Conservation (phyloP, 768 basidiomycete genomes). For the Phanerodontia chrysosporium region DNA sequence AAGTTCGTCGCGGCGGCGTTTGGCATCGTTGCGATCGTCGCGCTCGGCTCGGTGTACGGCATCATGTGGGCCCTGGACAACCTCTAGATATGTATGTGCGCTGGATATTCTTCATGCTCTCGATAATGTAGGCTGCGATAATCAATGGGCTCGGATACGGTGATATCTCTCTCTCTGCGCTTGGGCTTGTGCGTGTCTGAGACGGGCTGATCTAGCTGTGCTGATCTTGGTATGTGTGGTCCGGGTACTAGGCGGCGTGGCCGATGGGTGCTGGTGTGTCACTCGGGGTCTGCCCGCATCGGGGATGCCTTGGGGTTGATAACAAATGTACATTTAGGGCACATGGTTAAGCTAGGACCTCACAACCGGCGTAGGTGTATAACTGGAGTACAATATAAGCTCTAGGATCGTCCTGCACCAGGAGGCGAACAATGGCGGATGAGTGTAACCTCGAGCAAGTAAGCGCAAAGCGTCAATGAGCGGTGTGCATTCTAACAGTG, state of each 20-base stretch:
- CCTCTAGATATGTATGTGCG: neutral
- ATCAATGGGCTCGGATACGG: neutral
- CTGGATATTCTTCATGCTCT: neutral
- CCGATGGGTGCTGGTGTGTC: neutral
- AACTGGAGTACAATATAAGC: neutral
- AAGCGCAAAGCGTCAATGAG: no score
- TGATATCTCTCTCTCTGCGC: neutral
- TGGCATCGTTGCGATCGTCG: slow-evolving; percentile 14
- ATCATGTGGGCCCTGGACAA: slow-evolving; percentile 14
- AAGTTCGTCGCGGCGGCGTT: slow-evolving; percentile 16
- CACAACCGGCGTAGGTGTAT: neutral
- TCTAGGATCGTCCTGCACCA: no score
- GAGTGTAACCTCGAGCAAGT: no score
- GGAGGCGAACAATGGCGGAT: no score
- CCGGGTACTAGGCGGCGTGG: neutral
- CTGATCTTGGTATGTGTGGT: neutral
- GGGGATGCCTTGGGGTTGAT: neutral
- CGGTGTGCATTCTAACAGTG: no score
- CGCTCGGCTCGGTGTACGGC: slow-evolving; percentile 13
- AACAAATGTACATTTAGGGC: neutral
- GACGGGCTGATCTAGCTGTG: neutral
- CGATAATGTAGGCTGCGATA: neutral
- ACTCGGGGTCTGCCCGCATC: neutral
- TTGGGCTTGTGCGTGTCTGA: neutral
- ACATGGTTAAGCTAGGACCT: neutral